Conservation (phyloP, 2,329 filamentous ascomycete genomes). For the Sporothrix pallida region DNA sequence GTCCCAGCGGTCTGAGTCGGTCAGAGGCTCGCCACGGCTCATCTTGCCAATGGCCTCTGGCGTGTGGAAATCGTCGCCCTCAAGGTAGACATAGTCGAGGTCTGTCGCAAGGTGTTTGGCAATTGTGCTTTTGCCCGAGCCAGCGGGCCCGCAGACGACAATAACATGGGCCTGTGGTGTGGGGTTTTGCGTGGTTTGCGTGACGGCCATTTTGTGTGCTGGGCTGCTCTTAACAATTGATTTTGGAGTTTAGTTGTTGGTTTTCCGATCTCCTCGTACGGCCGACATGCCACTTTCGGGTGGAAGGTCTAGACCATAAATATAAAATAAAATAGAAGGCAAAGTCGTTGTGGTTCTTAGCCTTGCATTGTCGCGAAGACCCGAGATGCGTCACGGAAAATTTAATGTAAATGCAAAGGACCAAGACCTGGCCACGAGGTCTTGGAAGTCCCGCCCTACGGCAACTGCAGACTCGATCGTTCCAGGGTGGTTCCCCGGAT, state of each 20-base stretch:
- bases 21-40: not conserved
- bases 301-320: not conserved
- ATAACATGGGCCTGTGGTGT: not conserved
- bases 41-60: conserved; percentile 12
- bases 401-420: not conserved
- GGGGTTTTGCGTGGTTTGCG: not conserved
- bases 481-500: not conserved
- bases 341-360: not conserved
- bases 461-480: not conserved
- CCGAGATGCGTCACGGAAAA: not conserved
- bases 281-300: not conserved
- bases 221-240: not conserved
- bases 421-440: not conserved
- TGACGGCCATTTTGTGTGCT: not conserved
- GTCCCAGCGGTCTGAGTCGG: not conserved
- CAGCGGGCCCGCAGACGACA: conserved; percentile 8
- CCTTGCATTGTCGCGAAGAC: not conserved
- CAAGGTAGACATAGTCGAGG: not conserved
- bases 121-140: not conserved
- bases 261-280: not conserved
- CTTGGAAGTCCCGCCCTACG: not conserved
- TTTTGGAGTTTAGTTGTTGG: not conserved
- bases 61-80: not conserved
- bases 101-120: not conserved
- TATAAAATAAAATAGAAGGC: not conserved